Base-by-base conservation (phyloP, 768 basidiomycete genomes). In the Lactifluus rugatus region DNA sequence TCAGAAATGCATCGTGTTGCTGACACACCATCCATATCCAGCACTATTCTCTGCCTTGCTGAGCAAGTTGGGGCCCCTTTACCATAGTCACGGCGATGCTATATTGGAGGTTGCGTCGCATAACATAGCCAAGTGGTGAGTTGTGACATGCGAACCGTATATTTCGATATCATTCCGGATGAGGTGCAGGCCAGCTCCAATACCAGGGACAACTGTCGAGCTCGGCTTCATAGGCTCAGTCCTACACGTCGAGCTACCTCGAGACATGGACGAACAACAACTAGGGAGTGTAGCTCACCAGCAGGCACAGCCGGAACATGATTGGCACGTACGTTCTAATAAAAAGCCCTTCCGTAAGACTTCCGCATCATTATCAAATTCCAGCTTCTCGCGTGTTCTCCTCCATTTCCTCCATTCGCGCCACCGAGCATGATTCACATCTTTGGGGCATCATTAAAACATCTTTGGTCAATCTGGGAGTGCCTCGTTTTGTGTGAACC, bases 381-480 rank as follows among this genome's bases (percentile, higher is more conserved):
- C 26, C 25, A 91, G 84, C 81, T 92, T 45, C 73, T 89, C 13
- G 87, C 87, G 0, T 82, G 83, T 0, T 75, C 82, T 2, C 73
- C 82, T 9, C 79, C 85, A 0, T 5, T 51, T 1, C 75, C 82
- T 23, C 63, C 75, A 0, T 5, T 51, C 1, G 75, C 82, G 23
- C 63, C 75, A 37, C 83, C 81, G 23, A 79, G 81, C 14, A 82
- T 83, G 14, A 64, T 85, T 52, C 68, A 75, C 10, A 74, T 83
- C 7, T 84, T 88, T 59, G 84, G 86, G 65, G 80, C 84, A 0
- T 78, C 79, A 16, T 64, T 87, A 26, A 69, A 83, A 2, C 79
- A 87, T 63, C 69, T 89, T 25, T 89, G 87, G 88, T 87, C 89
- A 5, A 78, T 87, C 53, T 99, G 95, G 95, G 95, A 99, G 70